Evolutionary conservation across 2,329 filamentous ascomycete species (phyloP), one percentile per base, ranked within the genome.

Genomic region (Macrophomina tecta): DNA sequence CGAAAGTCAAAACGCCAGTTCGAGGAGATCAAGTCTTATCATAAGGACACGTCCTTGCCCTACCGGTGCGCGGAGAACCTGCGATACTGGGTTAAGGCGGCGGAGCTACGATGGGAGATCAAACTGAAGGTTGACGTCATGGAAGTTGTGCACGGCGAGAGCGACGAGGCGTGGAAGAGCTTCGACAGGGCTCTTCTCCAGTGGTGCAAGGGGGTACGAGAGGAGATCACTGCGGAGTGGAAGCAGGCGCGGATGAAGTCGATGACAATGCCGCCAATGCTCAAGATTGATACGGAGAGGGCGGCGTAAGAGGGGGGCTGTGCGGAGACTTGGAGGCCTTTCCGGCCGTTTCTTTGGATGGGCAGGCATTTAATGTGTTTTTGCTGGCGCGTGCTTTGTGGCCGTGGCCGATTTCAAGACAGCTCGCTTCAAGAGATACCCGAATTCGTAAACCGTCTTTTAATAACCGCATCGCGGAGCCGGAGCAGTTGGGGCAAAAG

Each of bases 1-100:
- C 88, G 89, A 74, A 92, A 92, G 76, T 97, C 94, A 28, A 89
- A 90, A 75, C 87, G 92, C 36, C 91, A 91, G 7, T 98, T 98
- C 76, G 93, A 94, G 63, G 88, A 92, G 69, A 97, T 99, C 75
- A 93, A 92, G 67, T 86, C 87, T 9, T 97, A 91, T 78, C 95
- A 98, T 77, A 90, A 89, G n/a, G 93, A 99, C 78, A 94, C 95
- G 9, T 90, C 89, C 68, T 98, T 98, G 80, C 95, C 95, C 0
- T 99, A 99, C 78, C 90, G 95, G 58, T 90, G 90, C 69, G 93
- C 94, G 3, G 95, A 99, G 72, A 99, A 99, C 77, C 84, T 99
- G 69, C 88, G 93, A 48, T 99, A 91, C 83, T 99, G 95, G 94
- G 87, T 91, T 79, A 99, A 99, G 82, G 95, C 94, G 1, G 93